Conservation (phyloP, 129 eudicot species). For the Arctium minus region DNA sequence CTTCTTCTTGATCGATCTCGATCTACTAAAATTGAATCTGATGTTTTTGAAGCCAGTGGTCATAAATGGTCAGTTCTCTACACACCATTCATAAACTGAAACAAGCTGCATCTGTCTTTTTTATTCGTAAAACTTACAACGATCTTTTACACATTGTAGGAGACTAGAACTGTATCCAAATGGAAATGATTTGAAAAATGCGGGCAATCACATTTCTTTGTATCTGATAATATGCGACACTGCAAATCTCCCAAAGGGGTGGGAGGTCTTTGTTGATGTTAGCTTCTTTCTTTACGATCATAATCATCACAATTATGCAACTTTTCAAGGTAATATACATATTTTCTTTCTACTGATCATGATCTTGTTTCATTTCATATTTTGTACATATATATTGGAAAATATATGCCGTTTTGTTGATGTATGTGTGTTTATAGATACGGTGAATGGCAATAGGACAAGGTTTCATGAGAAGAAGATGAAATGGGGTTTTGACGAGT, state of each 20-base stretch:
- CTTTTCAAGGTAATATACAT: constrained; percentile 13
- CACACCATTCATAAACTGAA: too few species aligned
- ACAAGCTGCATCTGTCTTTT: too few species aligned
- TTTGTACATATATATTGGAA: background rate
- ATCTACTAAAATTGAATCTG: background rate
- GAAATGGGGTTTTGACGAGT: constrained; percentile 29
- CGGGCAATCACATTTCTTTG: background rate
- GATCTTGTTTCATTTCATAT: too few species aligned
- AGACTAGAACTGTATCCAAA: constrained; percentile 17
- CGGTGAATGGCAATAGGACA: constrained; percentile 1
- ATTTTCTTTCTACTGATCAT: background rate
- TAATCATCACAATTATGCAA: background rate
- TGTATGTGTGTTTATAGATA: background rate
- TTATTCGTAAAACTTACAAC: too few species aligned
- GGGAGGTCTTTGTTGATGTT: constrained; percentile 2
- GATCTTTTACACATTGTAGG: background rate
- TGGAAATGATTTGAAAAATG: background rate
- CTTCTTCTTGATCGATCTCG: constrained; percentile 3
- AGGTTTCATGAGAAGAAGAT: background rate
- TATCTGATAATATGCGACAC: constrained; percentile 5
- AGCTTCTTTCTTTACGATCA: constrained; percentile 14
- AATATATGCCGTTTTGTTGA: background rate
- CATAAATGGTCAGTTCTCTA: constrained; percentile 28
- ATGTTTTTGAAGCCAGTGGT: constrained; percentile 23
- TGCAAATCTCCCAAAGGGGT: background rate